Evolutionary conservation across 208 protist species (phyloP).

Genomic region (Acanthamoeba triangularis): DNA sequence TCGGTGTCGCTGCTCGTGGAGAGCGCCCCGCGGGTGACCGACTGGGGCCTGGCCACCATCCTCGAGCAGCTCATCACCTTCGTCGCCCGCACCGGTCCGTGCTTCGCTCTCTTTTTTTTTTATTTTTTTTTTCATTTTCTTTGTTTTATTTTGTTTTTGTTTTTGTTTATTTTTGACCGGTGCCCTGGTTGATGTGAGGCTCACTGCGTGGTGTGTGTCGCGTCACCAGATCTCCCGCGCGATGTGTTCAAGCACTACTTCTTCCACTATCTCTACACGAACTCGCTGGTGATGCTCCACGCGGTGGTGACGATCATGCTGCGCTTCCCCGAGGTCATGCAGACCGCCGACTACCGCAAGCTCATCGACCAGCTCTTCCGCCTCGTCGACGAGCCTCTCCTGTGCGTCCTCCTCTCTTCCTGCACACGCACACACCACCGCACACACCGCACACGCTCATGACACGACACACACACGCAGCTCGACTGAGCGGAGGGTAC

Average conservation of each 20-base stretch:
- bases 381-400: slow-evolving; percentile 33
- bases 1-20: slow-evolving; percentile 20
- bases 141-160: neutral
- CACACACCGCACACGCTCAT: neutral
- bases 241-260: slow-evolving; percentile 78
- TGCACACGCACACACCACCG: neutral
- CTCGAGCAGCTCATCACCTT: slow-evolving; percentile 64
- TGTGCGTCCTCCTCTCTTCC: neutral
- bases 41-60: slow-evolving; percentile 50
- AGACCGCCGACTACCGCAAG: slow-evolving; percentile 1
- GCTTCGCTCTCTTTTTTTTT: neutral
- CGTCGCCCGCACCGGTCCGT: slow-evolving; percentile 1
- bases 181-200: neutral
- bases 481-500: neutral
- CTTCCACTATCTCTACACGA: slow-evolving; percentile 21
- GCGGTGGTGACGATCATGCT: slow-evolving; percentile 43
- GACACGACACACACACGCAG: neutral
- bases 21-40: slow-evolving; percentile 32
- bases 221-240: neutral
- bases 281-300: slow-evolving; percentile 46
- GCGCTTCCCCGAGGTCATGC: slow-evolving; percentile 56
- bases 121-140: neutral
- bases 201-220: neutral
- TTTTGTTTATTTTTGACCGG: neutral
- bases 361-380: slow-evolving; percentile 42